Conservation (phyloP, 192 early-diverging fungal genomes). For the Entophlyctis luteolus region DNA sequence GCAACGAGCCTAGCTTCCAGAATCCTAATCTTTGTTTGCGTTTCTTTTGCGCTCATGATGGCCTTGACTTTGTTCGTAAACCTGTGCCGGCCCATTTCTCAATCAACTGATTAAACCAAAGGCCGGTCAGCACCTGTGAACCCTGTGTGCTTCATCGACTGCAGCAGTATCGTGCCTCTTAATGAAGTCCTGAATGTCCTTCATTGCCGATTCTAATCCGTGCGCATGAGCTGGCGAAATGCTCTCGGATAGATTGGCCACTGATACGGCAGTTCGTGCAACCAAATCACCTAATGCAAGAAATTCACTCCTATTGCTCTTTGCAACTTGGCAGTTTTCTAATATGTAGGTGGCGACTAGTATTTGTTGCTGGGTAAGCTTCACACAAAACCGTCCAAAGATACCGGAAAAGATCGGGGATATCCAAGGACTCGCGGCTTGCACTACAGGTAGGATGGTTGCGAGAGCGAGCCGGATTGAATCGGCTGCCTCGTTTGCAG, state of each 20-base stretch:
- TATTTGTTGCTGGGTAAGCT: not conserved
- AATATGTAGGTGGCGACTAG: not conserved
- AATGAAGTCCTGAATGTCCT: not conserved
- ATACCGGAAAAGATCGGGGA: slow-evolving; percentile 4
- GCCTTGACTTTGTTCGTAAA: slow-evolving; percentile 3
- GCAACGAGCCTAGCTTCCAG: not conserved
- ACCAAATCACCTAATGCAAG: slow-evolving; percentile 12
- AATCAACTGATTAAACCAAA: not conserved
- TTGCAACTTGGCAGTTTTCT: slow-evolving; percentile 5
- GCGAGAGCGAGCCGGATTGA: not conserved
- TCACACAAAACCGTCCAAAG: not conserved
- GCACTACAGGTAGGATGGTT: not conserved
- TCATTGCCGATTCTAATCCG: not conserved
- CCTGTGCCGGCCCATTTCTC: not conserved
- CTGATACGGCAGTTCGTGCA: not conserved
- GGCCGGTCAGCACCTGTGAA: not conserved
- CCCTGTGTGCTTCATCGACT: slow-evolving; percentile 6
- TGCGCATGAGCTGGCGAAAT: not conserved
- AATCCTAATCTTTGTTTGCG: not conserved
- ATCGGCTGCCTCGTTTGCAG: not conserved
- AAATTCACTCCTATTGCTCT: slow-evolving; percentile 1
- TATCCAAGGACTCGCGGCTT: not conserved
- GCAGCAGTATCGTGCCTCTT: not conserved
- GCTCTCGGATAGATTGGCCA: not conserved
- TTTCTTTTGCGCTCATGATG: slow-evolving; percentile 8